Base-by-base conservation (phyloP, 345 rosid genomes). In the Abelmoschus esculentus region DNA sequence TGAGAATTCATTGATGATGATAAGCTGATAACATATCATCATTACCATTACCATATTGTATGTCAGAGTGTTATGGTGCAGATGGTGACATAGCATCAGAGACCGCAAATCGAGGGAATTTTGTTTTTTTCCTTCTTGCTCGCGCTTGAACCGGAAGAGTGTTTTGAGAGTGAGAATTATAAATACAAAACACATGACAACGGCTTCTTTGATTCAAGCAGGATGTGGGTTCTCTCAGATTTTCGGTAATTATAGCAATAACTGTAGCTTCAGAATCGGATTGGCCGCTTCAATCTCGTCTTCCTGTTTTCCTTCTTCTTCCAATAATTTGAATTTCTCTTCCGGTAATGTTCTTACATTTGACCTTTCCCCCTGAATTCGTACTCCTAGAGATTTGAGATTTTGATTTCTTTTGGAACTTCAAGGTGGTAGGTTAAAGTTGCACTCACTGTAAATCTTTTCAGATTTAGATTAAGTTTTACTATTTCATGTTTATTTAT, bases 161-260 rank as follows among this genome's bases (percentile, higher is more conserved):
- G 58, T 54, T 53, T 50, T 54, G 4, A 54, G 19, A 49, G n/a
- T n/a, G 53, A 49, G 5, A 3, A 22, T 22, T 61, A 44, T 40
- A 7, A 61, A 28, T 59, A 67, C 17, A 69, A 34, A 53, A 40
- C 44, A 1, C 44, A 56, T 85, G 87, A 84, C 88, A 9, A 19
- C 84, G 3, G 76, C 85, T 64, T 74, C 84, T 72, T 59, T 82
- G 38, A 15, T 83, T 29, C 89, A 78, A 70, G 84, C 85, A 75
- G 77, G 71, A 11, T 81, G 74, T 62, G 75, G 74, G 18, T 82
- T 68, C 75, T 79, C 78, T 46, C 80, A 76, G 0, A 72, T 80
- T 55, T 71, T 81, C 10, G 17, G 69, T 55, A 49, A 19, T 44
- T 22, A 26, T 13, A 50, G 9, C 58, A 32, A 34, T 17, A 61